These are phyloP conservation scores for Alternaria sp. DNA, from an alignment of 2,329 filamentous ascomycete genomes.

Conservation along the genomic window DNA sequence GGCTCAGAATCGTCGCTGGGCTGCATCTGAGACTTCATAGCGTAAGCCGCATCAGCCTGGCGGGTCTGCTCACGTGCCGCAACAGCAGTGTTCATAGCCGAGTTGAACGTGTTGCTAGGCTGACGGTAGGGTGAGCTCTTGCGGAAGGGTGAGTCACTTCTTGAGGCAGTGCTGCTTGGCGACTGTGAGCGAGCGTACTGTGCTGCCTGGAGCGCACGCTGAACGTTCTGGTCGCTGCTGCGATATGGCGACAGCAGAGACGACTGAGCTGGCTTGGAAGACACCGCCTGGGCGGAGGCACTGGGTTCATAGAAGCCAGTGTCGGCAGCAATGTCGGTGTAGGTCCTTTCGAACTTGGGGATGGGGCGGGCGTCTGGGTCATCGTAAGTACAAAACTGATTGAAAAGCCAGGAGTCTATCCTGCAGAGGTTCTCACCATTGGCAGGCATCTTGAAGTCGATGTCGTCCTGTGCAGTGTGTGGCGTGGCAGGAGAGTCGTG, in stretches of 20 bases:
- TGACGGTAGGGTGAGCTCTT: conserved; percentile 63
- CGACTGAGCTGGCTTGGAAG: conserved; percentile 57
- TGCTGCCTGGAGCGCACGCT: conserved; percentile 77
- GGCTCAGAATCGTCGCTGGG: conserved; percentile 54
- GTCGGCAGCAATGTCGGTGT: conserved; percentile 84
- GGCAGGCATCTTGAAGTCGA: conserved; percentile 59
- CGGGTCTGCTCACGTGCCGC: conserved; percentile 68
- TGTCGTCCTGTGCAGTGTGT: conserved; percentile 62
- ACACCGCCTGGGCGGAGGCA: conserved; percentile 56
- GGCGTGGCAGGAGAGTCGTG: conserved; percentile 68
- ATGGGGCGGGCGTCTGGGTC: conserved; percentile 60
- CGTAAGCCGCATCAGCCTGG: conserved; percentile 62
- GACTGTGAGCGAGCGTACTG: conserved; percentile 71
- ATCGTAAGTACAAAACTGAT: conserved; percentile 72
- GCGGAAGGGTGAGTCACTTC: conserved; percentile 82
- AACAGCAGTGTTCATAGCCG: conserved; percentile 59
- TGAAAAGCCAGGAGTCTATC: conserved; percentile 57
- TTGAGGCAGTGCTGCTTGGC: conserved; percentile 58
- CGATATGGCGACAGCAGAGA: conserved; percentile 59
- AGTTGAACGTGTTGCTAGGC: conserved; percentile 51
- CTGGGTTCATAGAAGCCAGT: conserved; percentile 78
- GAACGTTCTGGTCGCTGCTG: conserved; percentile 62
- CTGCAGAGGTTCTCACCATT: conserved; percentile 60
- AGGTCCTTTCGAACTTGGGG: conserved; percentile 83
- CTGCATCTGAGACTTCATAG: conserved; percentile 49